Conservation (phyloP, 352 stramenopile species). For the Globisporangium spiculum region DNA sequence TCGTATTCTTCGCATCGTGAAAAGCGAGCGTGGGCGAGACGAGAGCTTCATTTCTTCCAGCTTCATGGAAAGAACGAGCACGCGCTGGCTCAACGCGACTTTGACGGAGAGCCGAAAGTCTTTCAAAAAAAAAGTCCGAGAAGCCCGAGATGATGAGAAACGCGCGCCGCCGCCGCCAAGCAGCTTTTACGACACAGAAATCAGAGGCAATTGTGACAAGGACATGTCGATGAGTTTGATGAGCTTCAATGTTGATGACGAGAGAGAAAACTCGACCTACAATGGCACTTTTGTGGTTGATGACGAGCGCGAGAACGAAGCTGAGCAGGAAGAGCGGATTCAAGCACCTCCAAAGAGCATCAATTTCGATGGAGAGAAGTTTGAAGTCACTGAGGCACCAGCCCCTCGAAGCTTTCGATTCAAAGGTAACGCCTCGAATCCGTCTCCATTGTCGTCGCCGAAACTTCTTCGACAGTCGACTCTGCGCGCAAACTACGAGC, state of each 20-base stretch:
- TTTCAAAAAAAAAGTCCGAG: slow-evolving; percentile 19
- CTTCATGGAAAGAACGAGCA: slow-evolving; percentile 59
- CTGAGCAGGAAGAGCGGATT: slow-evolving; percentile 14
- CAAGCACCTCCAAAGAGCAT: slow-evolving; percentile 62
- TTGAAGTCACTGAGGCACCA: slow-evolving; percentile 51
- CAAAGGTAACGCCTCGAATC: slow-evolving; percentile 37
- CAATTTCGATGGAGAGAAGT: slow-evolving; percentile 53
- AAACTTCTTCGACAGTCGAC: slow-evolving; percentile 47
- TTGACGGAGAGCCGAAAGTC: slow-evolving; percentile 33
- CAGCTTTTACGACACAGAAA: slow-evolving; percentile 5
- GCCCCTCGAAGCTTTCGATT: slow-evolving; percentile 67
- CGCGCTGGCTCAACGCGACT: slow-evolving; percentile 70
- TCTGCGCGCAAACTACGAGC: slow-evolving; percentile 63
- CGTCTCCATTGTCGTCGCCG: slow-evolving; percentile 39
- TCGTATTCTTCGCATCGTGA: slow-evolving; percentile 68
- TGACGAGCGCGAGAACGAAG: slow-evolving; percentile 35
- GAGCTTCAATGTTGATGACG: slow-evolving; percentile 58
- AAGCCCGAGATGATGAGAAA: slow-evolving; percentile 8
- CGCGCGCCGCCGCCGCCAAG: not conserved
- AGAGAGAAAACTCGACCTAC: slow-evolving; percentile 37
- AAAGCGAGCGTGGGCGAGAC: slow-evolving; percentile 55
- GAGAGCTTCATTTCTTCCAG: slow-evolving; percentile 43
- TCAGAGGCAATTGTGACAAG: slow-evolving; percentile 1
- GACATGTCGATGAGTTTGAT: slow-evolving; percentile 13
- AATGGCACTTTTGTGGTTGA: slow-evolving; percentile 56